phyloP scores from a whole-genome alignment of 495 filamentous ascomycete species.

The Daldinia loculata region DNA sequence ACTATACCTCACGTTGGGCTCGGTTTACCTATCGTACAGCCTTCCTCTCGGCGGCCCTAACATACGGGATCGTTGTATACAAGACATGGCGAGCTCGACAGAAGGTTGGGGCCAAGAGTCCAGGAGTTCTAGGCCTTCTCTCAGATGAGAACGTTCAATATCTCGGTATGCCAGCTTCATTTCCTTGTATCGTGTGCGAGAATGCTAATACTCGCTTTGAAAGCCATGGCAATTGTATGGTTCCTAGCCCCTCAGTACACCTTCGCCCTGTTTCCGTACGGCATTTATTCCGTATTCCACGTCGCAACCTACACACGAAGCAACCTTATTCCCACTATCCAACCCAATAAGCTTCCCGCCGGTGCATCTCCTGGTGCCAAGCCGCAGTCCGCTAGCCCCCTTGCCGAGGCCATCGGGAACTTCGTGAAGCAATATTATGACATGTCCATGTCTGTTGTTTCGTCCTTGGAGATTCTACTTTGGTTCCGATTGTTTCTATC shows the following conservation, averaged over 20 bases:
- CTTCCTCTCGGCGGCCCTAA: conserved; percentile 86
- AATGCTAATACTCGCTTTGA: conserved; percentile 13
- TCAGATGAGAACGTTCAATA: conserved; percentile 98
- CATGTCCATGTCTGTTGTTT: conserved; percentile 81
- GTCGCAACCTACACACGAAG: conserved; percentile 83
- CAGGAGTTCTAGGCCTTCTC: conserved; percentile 68
- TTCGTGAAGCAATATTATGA: conserved; percentile 99
- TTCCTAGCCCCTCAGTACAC: conserved; percentile 88
- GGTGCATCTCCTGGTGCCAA: conserved; percentile 69
- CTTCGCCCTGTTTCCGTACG: conserved; percentile 90
- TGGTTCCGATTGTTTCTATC: conserved; percentile 83
- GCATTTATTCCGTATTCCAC: conserved; percentile 98
- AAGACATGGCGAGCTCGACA: conserved; percentile 90
- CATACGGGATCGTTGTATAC: conserved; percentile 99
- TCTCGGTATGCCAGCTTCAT: conserved; percentile 70
- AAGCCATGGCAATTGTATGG: conserved; percentile 96
- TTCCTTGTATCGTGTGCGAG: not conserved
- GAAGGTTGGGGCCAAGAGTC: conserved; percentile 66
- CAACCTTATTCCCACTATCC: conserved; percentile 73
- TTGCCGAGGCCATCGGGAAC: conserved; percentile 81
- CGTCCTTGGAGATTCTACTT: conserved; percentile 77
- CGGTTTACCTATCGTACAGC: conserved; percentile 85
- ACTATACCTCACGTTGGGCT: conserved; percentile 76
- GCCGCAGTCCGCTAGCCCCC: conserved; percentile 68
- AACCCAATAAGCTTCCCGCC: conserved; percentile 56